phyloP scores from a whole-genome alignment of 2,329 filamentous ascomycete species.

The Colletotrichum sp. region DNA sequence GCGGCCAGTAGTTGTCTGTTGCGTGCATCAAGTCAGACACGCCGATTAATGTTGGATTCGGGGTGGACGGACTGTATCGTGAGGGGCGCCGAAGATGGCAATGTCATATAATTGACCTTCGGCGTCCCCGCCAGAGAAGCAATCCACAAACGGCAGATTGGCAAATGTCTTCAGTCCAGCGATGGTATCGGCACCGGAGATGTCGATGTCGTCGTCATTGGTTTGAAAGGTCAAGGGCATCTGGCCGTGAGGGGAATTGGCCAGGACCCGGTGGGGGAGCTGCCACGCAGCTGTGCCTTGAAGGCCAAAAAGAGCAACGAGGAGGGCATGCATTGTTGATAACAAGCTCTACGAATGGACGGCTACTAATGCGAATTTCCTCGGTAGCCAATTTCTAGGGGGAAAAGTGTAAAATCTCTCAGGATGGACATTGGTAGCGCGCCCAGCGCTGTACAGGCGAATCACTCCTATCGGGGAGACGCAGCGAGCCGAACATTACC shows the following conservation, averaged over 20 bases:
- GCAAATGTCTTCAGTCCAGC: constrained; percentile 28
- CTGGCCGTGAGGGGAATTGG: constrained; percentile 12
- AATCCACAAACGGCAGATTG: constrained; percentile 27
- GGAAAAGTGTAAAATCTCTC: neutral
- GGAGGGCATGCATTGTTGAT: neutral
- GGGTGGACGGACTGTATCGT: constrained; percentile 28
- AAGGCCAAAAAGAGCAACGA: neutral
- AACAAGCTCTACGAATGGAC: neutral
- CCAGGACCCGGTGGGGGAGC: constrained; percentile 1
- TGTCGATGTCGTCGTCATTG: constrained; percentile 17
- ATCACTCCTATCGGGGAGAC: neutral
- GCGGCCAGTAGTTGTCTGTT: constrained; percentile 26
- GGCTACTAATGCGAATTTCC: rapidly evolving
- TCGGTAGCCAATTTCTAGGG: neutral
- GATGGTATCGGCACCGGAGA: constrained; percentile 15
- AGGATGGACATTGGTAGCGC: neutral
- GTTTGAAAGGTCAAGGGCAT: constrained; percentile 4
- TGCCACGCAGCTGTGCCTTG: neutral
- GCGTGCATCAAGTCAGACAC: neutral
- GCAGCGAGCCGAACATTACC: neutral
- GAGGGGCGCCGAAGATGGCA: constrained; percentile 32
- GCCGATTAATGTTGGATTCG: neutral
- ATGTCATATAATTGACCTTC: constrained; percentile 26
- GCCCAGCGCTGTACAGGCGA: neutral
- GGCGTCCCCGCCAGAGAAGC: constrained; percentile 23